Conservation (phyloP, 805 yeast genomes). For the Yarrowia divulgata region DNA sequence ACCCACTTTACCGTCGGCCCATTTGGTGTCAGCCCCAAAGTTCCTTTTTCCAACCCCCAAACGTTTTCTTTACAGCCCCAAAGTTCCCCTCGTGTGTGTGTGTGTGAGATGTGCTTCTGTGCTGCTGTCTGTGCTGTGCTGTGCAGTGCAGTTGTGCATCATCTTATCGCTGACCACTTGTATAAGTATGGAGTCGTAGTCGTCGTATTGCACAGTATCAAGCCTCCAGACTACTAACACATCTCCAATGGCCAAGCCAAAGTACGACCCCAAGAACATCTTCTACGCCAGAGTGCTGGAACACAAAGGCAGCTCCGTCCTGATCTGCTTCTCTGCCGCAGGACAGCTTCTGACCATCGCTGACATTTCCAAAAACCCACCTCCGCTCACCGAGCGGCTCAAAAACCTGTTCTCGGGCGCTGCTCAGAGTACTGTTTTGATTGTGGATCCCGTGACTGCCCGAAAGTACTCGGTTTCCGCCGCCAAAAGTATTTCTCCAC, state of each 20-base stretch:
- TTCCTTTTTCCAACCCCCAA: too few species aligned
- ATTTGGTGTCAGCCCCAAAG: too few species aligned
- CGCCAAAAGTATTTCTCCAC: background rate
- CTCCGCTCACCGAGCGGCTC: background rate
- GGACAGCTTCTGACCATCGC: background rate
- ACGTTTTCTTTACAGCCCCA: too few species aligned
- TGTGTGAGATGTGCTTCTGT: too few species aligned
- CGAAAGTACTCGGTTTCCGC: background rate
- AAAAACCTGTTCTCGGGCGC: background rate
- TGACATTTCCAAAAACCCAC: background rate
- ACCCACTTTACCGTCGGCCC: too few species aligned
- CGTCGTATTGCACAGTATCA: too few species aligned
- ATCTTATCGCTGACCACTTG: too few species aligned
- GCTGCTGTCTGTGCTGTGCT: too few species aligned
- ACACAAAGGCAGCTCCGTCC: background rate
- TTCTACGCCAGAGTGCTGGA: background rate
- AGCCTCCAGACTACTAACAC: too few species aligned
- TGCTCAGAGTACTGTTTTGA: background rate
- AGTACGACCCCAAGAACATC: background rate
- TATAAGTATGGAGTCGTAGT: too few species aligned
- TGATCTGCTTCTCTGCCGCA: background rate
- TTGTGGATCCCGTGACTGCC: background rate
- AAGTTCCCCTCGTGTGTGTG: too few species aligned
- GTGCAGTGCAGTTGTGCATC: too few species aligned
- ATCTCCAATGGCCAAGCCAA: background rate